These are phyloP conservation scores for Inosperma sp. DNA, from an alignment of 768 basidiomycete genomes.

Conservation along the genomic window DNA sequence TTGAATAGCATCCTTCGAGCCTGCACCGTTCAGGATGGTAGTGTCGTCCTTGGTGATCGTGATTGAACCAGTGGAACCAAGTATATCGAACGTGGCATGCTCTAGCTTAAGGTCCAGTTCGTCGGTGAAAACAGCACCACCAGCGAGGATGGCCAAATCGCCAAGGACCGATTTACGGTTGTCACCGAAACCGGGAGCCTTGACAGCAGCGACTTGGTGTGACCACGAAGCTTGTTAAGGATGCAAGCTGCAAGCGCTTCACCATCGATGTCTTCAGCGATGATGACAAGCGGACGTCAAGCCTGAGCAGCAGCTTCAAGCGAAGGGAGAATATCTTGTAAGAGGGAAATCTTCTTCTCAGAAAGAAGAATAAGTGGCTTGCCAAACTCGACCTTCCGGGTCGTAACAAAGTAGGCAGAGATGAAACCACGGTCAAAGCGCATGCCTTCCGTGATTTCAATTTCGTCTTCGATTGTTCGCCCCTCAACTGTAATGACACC, in stretches of 20 bases:
- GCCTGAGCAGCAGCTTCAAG: slow-evolving; percentile 76
- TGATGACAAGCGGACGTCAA: slow-evolving; percentile 83
- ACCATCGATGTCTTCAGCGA: too few species aligned
- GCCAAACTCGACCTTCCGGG: slow-evolving; percentile 93
- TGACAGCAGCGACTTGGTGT: slow-evolving; percentile 91
- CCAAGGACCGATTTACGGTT: too few species aligned
- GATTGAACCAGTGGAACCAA: too few species aligned
- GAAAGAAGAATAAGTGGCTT: slow-evolving; percentile 90
- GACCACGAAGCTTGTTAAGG: slow-evolving; percentile 98
- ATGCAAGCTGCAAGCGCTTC: slow-evolving; percentile 98
- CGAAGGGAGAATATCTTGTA: slow-evolving; percentile 90
- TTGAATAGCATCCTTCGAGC: slow-evolving; percentile 82
- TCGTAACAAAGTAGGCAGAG: slow-evolving; percentile 95
- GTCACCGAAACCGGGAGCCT: slow-evolving; percentile 97
- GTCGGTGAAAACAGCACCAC: slow-evolving; percentile 94
- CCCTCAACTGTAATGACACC: slow-evolving; percentile 99
- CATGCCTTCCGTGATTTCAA: slow-evolving; percentile 99
- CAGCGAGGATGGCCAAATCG: too few species aligned
- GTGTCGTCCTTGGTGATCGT: slow-evolving; percentile 98
- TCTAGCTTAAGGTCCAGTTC: slow-evolving; percentile 98
- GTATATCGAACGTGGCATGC: too few species aligned
- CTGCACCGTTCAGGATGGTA: slow-evolving; percentile 90
- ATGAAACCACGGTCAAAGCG: slow-evolving; percentile 98
- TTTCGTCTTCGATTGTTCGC: slow-evolving; percentile 95
- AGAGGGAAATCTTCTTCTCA: slow-evolving; percentile 99